Percentiles rank a stretch among this genome's conserved stretches.
phyloP scores from a whole-genome alignment of 208 protist genomes.

The Wallacemonas sp. region DNA sequence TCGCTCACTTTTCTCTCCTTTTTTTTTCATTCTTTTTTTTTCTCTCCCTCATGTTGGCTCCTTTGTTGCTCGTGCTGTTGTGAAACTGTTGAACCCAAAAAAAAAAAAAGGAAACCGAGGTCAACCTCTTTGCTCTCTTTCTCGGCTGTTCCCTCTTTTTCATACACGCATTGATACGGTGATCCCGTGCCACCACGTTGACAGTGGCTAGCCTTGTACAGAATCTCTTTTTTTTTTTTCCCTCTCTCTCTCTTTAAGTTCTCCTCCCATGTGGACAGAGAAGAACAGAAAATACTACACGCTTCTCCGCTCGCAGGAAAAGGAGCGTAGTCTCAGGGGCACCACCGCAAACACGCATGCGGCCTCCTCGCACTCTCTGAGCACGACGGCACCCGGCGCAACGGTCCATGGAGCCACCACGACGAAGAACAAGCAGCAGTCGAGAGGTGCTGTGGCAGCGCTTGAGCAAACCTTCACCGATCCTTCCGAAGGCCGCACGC shows the following conservation, averaged over 20 bases:
- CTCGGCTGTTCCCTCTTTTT: too few relatives aligned
- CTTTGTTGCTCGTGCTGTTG: too few relatives aligned
- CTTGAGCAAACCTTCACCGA: constrained; percentile 26
- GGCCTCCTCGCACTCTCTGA: too few relatives aligned
- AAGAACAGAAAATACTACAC: constrained; percentile 15
- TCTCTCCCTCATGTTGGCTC: neutral
- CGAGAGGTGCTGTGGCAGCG: neutral
- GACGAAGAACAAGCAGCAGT: neutral
- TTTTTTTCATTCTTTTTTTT: neutral
- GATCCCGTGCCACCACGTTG: too few relatives aligned
- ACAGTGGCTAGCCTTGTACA: neutral
- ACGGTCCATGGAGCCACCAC: neutral
- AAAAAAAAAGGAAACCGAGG: too few relatives aligned
- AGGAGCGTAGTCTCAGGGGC: neutral
- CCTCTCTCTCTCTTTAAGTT: neutral
- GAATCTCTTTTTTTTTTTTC: neutral
- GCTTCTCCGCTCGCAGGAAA: constrained; percentile 16
- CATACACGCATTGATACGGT: too few relatives aligned
- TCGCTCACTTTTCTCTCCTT: too few relatives aligned
- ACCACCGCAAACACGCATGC: too few relatives aligned
- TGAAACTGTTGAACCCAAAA: too few relatives aligned
- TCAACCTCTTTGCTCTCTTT: too few relatives aligned
- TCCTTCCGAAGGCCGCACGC: constrained; percentile 27
- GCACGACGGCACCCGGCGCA: too few relatives aligned
- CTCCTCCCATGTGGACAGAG: constrained; percentile 18